phyloP scores from a whole-genome alignment of 2,329 filamentous ascomycete species.

The Trichophyton benhamiae region DNA sequence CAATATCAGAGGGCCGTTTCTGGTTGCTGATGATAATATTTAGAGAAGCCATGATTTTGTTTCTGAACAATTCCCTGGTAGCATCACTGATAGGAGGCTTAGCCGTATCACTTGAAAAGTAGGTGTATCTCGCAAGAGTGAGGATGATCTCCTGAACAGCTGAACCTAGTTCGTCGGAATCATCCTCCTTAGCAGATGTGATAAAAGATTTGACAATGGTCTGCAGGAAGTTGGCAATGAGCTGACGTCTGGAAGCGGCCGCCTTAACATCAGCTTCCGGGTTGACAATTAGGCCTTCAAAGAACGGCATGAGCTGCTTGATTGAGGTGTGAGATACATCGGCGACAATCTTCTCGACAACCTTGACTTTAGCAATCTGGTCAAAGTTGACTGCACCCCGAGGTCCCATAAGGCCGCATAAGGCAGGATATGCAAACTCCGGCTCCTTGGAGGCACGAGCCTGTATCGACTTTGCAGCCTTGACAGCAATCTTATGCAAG shows the following conservation, averaged over 20 bases:
- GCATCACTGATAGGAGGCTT: conserved; percentile 36
- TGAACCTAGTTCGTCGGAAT: conserved; percentile 26
- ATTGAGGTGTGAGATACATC: conserved; percentile 42
- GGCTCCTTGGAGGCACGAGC: conserved; percentile 50
- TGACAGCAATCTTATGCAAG: conserved; percentile 65
- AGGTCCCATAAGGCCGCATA: conserved; percentile 56
- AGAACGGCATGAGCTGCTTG: conserved; percentile 42
- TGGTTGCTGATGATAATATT: conserved; percentile 38
- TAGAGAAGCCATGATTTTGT: conserved; percentile 44
- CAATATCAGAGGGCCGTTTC: conserved; percentile 26
- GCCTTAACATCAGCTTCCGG: conserved; percentile 37
- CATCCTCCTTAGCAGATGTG: conserved; percentile 19
- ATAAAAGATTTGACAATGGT: conserved; percentile 35
- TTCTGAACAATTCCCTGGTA: conserved; percentile 41
- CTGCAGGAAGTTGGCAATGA: conserved; percentile 42
- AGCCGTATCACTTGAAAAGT: conserved; percentile 28
- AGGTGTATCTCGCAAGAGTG: conserved; percentile 38
- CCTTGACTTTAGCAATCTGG: conserved; percentile 72
- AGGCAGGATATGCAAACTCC: conserved; percentile 46
- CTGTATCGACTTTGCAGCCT: conserved; percentile 61
- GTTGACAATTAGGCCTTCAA: conserved; percentile 36
- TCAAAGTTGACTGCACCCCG: conserved; percentile 71
- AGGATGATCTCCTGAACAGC: conserved; percentile 36
- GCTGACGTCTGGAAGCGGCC: conserved; percentile 36
- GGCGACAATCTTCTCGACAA: conserved; percentile 60